Conservation (phyloP, 129 eudicot species). For the Pseudognaphalium luteoalbum region DNA sequence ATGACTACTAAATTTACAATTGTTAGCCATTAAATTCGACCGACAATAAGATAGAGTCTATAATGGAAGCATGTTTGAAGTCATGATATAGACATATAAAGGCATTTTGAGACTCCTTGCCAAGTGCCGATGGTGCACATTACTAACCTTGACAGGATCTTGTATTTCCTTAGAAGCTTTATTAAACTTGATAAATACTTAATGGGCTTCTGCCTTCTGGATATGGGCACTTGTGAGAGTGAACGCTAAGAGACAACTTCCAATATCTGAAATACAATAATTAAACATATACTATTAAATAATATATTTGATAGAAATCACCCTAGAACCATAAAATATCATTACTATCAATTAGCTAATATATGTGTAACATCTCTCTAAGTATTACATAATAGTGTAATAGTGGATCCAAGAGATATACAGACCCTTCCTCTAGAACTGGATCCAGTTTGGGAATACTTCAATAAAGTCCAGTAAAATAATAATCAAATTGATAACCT, state of each 20-base stretch:
- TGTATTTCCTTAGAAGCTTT: slow-evolving; percentile 95
- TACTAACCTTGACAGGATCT: slow-evolving; percentile 81
- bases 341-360: too few relatives aligned
- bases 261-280: slow-evolving; percentile 61
- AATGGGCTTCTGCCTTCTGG: slow-evolving; percentile 72
- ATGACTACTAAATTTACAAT: background rate
- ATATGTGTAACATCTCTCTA: too few relatives aligned
- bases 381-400: too few relatives aligned
- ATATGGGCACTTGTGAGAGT: slow-evolving; percentile 95
- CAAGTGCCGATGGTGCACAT: slow-evolving; percentile 1
- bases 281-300: too few relatives aligned
- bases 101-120: background rate
- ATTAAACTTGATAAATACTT: slow-evolving; percentile 84
- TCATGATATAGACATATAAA: slow-evolving; percentile 4
- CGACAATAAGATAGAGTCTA: background rate
- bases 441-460: too few relatives aligned
- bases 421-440: too few relatives aligned
- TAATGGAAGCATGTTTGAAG: background rate
- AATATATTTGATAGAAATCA: too few relatives aligned
- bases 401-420: too few relatives aligned
- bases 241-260: slow-evolving; percentile 98
- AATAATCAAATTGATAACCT: too few relatives aligned
- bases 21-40: background rate
- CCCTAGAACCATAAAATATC: too few relatives aligned
- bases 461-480: too few relatives aligned